Conservation (phyloP, 2,329 filamentous ascomycete genomes). For the Aspergillus luchuensis region DNA sequence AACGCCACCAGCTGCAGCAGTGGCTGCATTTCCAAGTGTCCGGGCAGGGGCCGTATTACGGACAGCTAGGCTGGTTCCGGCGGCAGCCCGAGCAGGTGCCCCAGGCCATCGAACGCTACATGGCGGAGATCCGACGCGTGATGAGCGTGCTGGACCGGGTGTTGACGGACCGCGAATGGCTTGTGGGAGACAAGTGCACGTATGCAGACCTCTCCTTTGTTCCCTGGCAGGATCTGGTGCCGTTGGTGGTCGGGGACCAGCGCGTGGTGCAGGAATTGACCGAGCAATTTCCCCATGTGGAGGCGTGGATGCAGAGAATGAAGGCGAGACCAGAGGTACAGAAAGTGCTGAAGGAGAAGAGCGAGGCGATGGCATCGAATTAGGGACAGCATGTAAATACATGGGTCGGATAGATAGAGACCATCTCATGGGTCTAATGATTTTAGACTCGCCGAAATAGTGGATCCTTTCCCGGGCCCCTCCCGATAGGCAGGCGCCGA, state of each 20-base stretch:
- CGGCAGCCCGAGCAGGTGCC: constrained; percentile 46
- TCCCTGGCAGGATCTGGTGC: too few species aligned
- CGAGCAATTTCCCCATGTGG: not conserved
- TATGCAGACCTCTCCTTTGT: too few species aligned
- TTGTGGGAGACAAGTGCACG: not conserved
- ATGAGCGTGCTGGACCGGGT: too few species aligned
- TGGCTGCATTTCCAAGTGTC: constrained; percentile 21
- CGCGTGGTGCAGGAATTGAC: not conserved
- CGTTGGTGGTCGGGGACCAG: not conserved
- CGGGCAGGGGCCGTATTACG: constrained; percentile 54
- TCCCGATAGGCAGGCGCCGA: too few species aligned
- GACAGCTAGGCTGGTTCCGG: constrained; percentile 50
- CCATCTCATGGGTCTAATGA: too few species aligned
- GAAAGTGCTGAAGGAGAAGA: not conserved
- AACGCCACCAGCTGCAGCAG: too few species aligned
- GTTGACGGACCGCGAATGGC: too few species aligned
- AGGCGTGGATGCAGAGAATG: not conserved
- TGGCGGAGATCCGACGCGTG: constrained; percentile 38
- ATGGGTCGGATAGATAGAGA: too few species aligned
- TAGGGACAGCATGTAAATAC: not conserved
- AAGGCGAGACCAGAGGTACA: not conserved
- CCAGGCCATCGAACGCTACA: constrained; percentile 49
- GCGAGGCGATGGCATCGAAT: not conserved
- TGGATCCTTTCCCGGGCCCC: too few species aligned
- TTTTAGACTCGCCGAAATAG: too few species aligned